phyloP scores from a whole-genome alignment of 441 rosid species.

The Populus hybrid region DNA sequence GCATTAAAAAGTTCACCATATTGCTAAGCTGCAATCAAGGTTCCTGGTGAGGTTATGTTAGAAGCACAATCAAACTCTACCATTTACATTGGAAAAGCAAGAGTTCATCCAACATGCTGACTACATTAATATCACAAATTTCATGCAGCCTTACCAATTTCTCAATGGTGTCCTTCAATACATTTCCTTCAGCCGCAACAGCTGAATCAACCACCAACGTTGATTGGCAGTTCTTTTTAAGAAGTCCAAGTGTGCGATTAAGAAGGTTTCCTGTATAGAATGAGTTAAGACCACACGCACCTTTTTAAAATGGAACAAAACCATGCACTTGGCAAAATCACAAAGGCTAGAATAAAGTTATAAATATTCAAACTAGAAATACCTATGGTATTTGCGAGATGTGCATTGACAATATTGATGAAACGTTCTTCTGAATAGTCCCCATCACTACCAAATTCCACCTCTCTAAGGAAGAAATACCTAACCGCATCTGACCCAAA shows the following conservation, averaged over 20 bases:
- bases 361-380: constrained; percentile 9
- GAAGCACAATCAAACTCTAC: not conserved
- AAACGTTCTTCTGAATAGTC: constrained; percentile 95
- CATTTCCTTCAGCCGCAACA: constrained; percentile 65
- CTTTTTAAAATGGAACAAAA: not conserved
- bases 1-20: not conserved
- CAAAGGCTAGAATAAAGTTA: not conserved
- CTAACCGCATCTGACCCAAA: constrained; percentile 92
- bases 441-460: constrained; percentile 94
- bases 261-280: constrained; percentile 79
- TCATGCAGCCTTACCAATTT: constrained; percentile 48
- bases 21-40: not conserved
- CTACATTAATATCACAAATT: not conserved
- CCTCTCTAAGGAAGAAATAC: constrained; percentile 87
- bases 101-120: not conserved
- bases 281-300: not conserved
- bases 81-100: not conserved
- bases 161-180: constrained; percentile 64
- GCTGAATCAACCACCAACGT: constrained; percentile 76
- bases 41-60: not conserved
- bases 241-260: constrained; percentile 93
- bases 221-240: constrained; percentile 79
- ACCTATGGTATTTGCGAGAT: constrained; percentile 96
- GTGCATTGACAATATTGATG: constrained; percentile 79
- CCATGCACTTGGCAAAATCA: not conserved